phyloP scores from a whole-genome alignment of 2,329 filamentous ascomycete genomes.

The Colletotrichum sojae region DNA sequence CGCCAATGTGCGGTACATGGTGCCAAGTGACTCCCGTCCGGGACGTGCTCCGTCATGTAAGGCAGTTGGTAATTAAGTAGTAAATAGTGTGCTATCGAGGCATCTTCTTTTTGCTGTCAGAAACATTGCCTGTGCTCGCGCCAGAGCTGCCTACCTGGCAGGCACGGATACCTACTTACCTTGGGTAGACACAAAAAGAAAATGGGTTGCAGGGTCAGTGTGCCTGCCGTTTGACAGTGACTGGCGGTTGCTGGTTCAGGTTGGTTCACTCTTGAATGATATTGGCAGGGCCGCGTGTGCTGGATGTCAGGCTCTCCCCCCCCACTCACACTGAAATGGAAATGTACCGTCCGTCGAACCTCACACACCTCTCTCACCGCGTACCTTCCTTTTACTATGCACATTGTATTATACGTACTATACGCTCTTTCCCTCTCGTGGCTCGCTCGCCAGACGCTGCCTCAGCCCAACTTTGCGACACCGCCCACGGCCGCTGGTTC shows the following conservation, averaged over 20 bases:
- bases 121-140: neutral
- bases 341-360: constrained; percentile 19
- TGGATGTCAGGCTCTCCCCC: constrained; percentile 17
- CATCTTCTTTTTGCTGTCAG: neutral
- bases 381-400: neutral
- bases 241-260: neutral
- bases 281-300: constrained; percentile 17
- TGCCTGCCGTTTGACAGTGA: constrained; percentile 19
- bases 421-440: neutral
- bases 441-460: neutral
- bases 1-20: neutral
- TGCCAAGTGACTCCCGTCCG: neutral
- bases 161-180: no score
- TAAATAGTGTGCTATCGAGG: neutral
- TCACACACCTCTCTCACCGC: constrained; percentile 4
- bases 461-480: constrained; percentile 8
- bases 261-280: neutral
- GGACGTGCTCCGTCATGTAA: constrained; percentile 3
- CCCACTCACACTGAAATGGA: constrained; percentile 11
- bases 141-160: neutral
- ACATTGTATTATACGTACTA: neutral
- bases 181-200: neutral
- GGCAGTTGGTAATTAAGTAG: no score
- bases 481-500: neutral
- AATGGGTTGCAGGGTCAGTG: constrained; percentile 18